Conservation (phyloP, 2,329 filamentous ascomycete genomes). For the Botryosphaeria dothidea region DNA sequence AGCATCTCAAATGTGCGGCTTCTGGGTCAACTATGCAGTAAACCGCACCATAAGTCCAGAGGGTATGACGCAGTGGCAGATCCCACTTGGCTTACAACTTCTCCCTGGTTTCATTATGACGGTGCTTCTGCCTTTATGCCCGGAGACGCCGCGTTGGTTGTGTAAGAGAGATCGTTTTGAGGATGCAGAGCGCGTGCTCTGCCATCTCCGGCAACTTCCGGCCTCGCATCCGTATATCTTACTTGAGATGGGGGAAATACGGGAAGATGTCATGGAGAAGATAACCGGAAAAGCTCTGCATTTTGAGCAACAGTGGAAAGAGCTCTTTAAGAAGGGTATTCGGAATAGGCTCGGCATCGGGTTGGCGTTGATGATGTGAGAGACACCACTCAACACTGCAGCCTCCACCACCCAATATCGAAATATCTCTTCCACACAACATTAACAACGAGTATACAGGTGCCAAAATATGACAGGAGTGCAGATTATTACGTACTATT, state of each 20-base stretch:
- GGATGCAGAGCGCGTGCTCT: slow-evolving; percentile 43
- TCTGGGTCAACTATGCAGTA: slow-evolving; percentile 46
- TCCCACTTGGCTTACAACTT: slow-evolving; percentile 57
- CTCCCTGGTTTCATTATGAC: slow-evolving; percentile 42
- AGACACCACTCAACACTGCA: too few species aligned
- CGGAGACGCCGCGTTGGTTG: slow-evolving; percentile 37
- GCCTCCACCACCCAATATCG: too few species aligned
- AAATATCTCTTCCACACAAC: too few species aligned
- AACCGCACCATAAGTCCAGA: slow-evolving; percentile 45
- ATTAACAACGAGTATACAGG: too few species aligned
- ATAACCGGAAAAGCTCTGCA: slow-evolving; percentile 30
- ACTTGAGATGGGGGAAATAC: slow-evolving; percentile 52
- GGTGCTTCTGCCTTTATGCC: slow-evolving; percentile 38
- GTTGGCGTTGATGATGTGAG: slow-evolving; percentile 41
- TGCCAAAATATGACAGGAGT: slow-evolving; percentile 22
- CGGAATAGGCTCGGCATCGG: slow-evolving; percentile 42
- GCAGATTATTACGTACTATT: slow-evolving; percentile 40
- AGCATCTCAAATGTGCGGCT: slow-evolving; percentile 54
- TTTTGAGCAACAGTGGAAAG: slow-evolving; percentile 34
- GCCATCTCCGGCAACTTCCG: slow-evolving; percentile 48
- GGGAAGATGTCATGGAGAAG: slow-evolving; percentile 35
- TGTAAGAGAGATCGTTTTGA: slow-evolving; percentile 36
- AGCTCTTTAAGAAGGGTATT: slow-evolving; percentile 41
- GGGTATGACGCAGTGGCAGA: slow-evolving; percentile 59
- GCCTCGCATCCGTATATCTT: slow-evolving; percentile 46